These are phyloP conservation scores for Cryptococcus sp. DNA, from an alignment of 1,284 basidiomycete species.

Conservation along the genomic window DNA sequence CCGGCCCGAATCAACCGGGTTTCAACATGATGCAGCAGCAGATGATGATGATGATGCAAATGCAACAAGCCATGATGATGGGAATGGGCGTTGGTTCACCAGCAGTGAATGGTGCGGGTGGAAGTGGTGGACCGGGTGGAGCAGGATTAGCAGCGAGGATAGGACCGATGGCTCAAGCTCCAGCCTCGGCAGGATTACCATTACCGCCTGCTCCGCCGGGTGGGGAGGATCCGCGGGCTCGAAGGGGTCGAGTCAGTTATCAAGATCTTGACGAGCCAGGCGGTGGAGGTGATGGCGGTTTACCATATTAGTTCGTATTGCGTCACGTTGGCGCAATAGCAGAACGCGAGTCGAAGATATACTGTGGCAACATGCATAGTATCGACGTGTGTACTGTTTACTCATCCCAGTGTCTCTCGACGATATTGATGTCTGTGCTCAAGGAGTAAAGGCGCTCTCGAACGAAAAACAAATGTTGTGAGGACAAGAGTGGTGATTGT, in stretches of 20 bases:
- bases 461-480: too few species aligned
- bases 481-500: too few species aligned
- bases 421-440: too few species aligned
- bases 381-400: too few species aligned
- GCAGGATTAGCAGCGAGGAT: constrained; percentile 21
- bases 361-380: too few species aligned
- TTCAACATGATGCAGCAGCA: constrained; percentile 50
- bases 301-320: constrained; percentile 40
- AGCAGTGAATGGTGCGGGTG: neutral
- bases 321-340: too few species aligned
- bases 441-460: too few species aligned
- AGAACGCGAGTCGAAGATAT: too few species aligned
- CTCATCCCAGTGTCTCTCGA: too few species aligned
- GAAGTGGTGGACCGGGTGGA: constrained; percentile 4
- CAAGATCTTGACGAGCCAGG: constrained; percentile 48
- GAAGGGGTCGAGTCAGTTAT: constrained; percentile 47
- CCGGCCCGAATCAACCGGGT: constrained; percentile 4
- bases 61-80: constrained; percentile 52
- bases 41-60: constrained; percentile 54
- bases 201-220: constrained; percentile 37
- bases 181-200: constrained; percentile 6
- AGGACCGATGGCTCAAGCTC: constrained; percentile 26
- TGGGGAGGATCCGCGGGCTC: constrained; percentile 49
- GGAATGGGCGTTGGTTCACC: constrained; percentile 14
- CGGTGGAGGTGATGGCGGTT: constrained; percentile 41